A percentile compares a stretch with the other conserved stretches of the same genome.
phyloP scores from a whole-genome alignment of 139 green algal species.

The Tetratostichococcus sp. region DNA sequence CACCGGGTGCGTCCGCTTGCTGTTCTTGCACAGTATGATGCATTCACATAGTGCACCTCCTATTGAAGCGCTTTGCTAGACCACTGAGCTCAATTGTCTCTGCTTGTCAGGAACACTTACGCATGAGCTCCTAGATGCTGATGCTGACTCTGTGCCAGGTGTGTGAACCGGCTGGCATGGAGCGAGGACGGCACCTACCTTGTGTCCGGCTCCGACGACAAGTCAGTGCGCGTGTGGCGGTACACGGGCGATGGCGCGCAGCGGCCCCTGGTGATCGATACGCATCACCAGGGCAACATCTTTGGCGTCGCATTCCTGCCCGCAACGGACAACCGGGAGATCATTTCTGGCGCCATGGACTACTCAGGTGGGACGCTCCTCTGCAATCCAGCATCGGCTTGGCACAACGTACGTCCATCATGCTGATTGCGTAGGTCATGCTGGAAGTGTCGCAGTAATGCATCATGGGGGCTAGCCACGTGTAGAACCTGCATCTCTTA shows the following conservation, averaged over 20 bases:
- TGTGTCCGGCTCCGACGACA: slow-evolving; percentile 71
- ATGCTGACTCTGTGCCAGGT: not conserved
- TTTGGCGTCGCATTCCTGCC: slow-evolving; percentile 86
- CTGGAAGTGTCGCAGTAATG: too few relatives aligned
- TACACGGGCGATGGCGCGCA: not conserved
- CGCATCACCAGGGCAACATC: slow-evolving; percentile 74
- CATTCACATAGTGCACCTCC: too few relatives aligned
- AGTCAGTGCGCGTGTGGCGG: slow-evolving; percentile 20
- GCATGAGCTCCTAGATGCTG: not conserved
- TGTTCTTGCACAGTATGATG: too few relatives aligned
- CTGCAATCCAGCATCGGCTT: too few relatives aligned
- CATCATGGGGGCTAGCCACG: too few relatives aligned
- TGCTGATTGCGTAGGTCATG: too few relatives aligned
- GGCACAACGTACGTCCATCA: too few relatives aligned
- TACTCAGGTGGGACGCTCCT: slow-evolving; percentile 24
- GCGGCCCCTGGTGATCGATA: slow-evolving; percentile 53
- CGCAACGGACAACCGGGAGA: slow-evolving; percentile 32
- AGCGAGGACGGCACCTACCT: slow-evolving; percentile 64
- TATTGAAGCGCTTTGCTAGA: too few relatives aligned
- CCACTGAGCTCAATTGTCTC: too few relatives aligned
- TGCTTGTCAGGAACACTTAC: too few relatives aligned
- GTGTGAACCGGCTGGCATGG: slow-evolving; percentile 79
- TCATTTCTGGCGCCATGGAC: slow-evolving; percentile 74
- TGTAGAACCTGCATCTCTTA: too few relatives aligned
- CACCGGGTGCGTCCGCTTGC: slow-evolving; percentile 36